phyloP scores from a whole-genome alignment of 2,329 filamentous ascomycete genomes.

The Aspergillus piperis region DNA sequence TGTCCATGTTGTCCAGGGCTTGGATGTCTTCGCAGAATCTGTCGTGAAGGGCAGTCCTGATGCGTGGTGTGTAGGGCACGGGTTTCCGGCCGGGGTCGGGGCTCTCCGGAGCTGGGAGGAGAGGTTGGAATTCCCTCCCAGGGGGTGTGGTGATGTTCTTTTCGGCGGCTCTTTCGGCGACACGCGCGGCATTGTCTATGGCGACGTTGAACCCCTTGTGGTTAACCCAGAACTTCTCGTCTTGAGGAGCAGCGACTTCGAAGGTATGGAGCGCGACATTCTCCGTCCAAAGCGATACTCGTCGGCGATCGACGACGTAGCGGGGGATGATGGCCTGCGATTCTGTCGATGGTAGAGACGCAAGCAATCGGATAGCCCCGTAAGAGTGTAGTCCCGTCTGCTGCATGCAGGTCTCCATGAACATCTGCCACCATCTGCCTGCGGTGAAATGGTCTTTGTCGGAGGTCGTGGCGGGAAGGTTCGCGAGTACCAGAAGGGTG shows the following conservation, averaged over 20 bases:
- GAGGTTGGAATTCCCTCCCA: constrained; percentile 27
- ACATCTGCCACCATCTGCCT: constrained; percentile 61
- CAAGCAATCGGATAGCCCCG: constrained; percentile 75
- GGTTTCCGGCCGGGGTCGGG: constrained; percentile 17
- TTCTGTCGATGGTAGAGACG: constrained; percentile 68
- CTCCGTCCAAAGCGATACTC: constrained; percentile 61
- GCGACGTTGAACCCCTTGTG: constrained; percentile 30
- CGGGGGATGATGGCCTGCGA: constrained; percentile 63
- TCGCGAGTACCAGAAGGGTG: constrained; percentile 71
- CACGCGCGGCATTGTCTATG: constrained; percentile 28
- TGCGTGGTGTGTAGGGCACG: constrained; percentile 39
- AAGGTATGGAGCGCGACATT: constrained; percentile 44
- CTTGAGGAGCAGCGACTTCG: constrained; percentile 55
- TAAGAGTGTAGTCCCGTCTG: constrained; percentile 69
- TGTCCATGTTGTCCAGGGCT: background rate
- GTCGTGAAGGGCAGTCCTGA: constrained; percentile 39
- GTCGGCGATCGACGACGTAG: constrained; percentile 56
- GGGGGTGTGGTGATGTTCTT: constrained; percentile 32
- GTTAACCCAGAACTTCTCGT: constrained; percentile 28
- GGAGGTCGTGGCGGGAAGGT: constrained; percentile 60
- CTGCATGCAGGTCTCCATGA: constrained; percentile 57
- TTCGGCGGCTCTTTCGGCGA: constrained; percentile 32
- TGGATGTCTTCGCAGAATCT: constrained; percentile 19
- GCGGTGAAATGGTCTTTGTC: constrained; percentile 49
- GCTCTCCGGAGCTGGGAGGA: constrained; percentile 28